phyloP scores from a whole-genome alignment of 345 rosid species.

The Camelina laxa region DNA sequence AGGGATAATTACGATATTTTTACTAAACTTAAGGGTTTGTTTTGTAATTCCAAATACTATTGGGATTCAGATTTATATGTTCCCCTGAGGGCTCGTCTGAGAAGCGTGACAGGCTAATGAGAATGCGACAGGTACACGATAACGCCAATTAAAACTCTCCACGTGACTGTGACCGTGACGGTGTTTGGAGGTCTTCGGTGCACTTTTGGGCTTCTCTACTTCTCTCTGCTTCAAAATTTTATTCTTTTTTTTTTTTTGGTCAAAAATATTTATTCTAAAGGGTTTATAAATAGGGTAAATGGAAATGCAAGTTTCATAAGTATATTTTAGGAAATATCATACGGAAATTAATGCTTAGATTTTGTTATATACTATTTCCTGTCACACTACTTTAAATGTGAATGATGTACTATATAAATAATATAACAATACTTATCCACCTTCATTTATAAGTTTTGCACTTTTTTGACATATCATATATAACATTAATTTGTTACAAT shows the following conservation, averaged over 20 bases:
- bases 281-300: background rate
- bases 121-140: conserved; percentile 36
- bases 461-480: background rate
- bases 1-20: conserved; percentile 50
- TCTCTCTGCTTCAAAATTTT: too few species aligned
- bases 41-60: conserved; percentile 19
- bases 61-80: conserved; percentile 26
- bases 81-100: conserved; percentile 14
- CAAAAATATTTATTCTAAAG: background rate
- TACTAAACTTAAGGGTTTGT: conserved; percentile 3
- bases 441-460: conserved; percentile 5
- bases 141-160: background rate
- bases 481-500: background rate
- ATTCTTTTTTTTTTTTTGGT: too few species aligned
- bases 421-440: background rate
- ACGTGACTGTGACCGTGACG: conserved; percentile 31
- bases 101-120: conserved; percentile 41
- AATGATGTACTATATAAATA: conserved; percentile 1
- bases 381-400: conserved; percentile 15
- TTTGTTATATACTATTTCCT: background rate
- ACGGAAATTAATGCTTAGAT: background rate
- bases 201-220: background rate
- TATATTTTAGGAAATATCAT: background rate
- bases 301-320: conserved; percentile 8
- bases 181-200: conserved; percentile 14